Conservation (phyloP, 768 basidiomycete genomes). For the Lentinula edodes region DNA sequence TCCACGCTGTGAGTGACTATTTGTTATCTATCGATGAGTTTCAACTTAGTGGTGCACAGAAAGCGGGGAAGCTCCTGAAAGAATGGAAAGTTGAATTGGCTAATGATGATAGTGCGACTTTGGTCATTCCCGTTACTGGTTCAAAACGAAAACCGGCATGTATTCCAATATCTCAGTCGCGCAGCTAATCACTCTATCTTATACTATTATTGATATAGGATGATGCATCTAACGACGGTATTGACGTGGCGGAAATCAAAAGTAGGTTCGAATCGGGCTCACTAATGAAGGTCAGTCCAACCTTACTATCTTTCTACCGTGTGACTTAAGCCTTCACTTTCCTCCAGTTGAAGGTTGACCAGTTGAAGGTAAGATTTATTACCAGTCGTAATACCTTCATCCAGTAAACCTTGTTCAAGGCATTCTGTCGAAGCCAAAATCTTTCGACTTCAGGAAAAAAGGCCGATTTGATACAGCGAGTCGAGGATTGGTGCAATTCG, state of each 20-base stretch:
- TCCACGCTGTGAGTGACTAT: constrained; percentile 58
- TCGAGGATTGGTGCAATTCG: constrained; percentile 36
- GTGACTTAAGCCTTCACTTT: background rate
- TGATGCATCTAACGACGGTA: constrained; percentile 40
- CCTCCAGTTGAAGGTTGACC: constrained; percentile 66
- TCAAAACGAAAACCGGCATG: constrained; percentile 73
- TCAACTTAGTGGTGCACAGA: constrained; percentile 29
- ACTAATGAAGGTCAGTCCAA: constrained; percentile 55
- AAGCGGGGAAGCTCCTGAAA: constrained; percentile 62
- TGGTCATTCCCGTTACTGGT: constrained; percentile 40
- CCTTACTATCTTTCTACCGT: constrained; percentile 10
- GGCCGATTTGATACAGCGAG: constrained; percentile 62
- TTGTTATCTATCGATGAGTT: background rate
- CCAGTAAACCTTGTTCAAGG: constrained; percentile 35
- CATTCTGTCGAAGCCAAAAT: constrained; percentile 38
- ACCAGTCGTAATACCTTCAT: constrained; percentile 8
- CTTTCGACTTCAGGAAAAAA: constrained; percentile 63
- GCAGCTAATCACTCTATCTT: background rate
- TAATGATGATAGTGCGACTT: constrained; percentile 59
- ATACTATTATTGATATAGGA: constrained; percentile 3
- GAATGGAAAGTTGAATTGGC: constrained; percentile 64
- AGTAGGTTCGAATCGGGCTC: constrained; percentile 55
- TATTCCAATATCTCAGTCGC: constrained; percentile 5
- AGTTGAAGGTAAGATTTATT: constrained; percentile 55
- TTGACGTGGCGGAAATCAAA: constrained; percentile 71